Percentiles rank a stretch among this genome's conserved stretches.
phyloP scores from a whole-genome alignment of 345 rosid genomes.

The Ricinus communis region DNA sequence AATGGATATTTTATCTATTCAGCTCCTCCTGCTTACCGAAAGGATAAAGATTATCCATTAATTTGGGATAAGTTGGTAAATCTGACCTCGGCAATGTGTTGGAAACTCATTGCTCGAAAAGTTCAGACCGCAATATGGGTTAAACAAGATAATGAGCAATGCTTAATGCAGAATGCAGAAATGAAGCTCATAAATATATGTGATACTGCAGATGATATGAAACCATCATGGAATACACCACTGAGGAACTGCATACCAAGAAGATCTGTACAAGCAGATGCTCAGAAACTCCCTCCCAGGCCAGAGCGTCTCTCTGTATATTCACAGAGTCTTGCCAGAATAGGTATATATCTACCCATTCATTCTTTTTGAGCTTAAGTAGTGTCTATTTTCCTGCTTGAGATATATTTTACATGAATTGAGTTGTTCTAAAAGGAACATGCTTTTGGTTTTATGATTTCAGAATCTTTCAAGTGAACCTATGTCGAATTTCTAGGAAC shows the following conservation, averaged over 20 bases:
- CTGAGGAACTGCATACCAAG: slow-evolving; percentile 57
- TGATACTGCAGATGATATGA: slow-evolving; percentile 49
- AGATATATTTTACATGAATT: not conserved
- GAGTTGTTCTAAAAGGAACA: no score
- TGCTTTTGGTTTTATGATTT: no score
- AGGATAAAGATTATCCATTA: slow-evolving; percentile 76
- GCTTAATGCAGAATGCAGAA: slow-evolving; percentile 59
- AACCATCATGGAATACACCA: slow-evolving; percentile 78
- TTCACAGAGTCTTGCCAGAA: slow-evolving; percentile 50
- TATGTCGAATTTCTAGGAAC: no score
- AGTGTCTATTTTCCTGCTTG: not conserved
- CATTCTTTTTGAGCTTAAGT: not conserved
- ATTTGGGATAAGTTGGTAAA: slow-evolving; percentile 79
- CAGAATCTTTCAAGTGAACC: no score
- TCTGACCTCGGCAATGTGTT: slow-evolving; percentile 83
- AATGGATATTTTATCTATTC: slow-evolving; percentile 91
- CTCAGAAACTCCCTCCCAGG: slow-evolving; percentile 56
- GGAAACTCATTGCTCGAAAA: slow-evolving; percentile 84
- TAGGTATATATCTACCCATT: slow-evolving; percentile 47
- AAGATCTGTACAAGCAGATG: slow-evolving; percentile 31
- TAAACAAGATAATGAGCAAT: slow-evolving; percentile 57
- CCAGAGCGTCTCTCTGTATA: slow-evolving; percentile 64
- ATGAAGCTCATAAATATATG: slow-evolving; percentile 60
- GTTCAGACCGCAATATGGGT: slow-evolving; percentile 96
- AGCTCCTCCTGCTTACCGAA: slow-evolving; percentile 86